A percentile compares a stretch with the other conserved stretches of the same genome.
These are phyloP conservation scores for Creolimax fragrantissima DNA, from an alignment of 78 protist genomes.

Conservation along the genomic window DNA sequence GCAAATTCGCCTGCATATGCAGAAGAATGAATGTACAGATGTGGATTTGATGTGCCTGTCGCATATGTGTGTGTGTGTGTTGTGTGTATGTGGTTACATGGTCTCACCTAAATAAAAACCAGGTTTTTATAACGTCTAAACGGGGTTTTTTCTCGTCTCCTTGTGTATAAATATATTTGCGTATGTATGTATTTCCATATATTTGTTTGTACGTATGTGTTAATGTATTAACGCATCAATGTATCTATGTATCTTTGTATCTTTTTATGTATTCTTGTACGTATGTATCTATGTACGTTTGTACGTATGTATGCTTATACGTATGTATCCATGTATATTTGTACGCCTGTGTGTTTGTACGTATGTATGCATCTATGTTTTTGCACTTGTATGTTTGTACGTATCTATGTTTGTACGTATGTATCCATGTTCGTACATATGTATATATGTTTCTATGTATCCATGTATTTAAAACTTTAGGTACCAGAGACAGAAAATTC, in stretches of 20 bases:
- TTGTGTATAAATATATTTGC: neutral
- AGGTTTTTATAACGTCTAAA: neutral
- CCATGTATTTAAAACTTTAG: neutral
- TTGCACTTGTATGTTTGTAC: neutral
- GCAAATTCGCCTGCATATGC: no score
- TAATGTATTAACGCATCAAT: no score
- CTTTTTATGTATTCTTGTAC: neutral
- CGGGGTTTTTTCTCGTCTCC: no score
- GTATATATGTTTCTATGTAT: neutral
- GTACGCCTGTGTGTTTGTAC: neutral
- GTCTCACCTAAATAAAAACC: neutral
- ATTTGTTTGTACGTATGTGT: neutral
- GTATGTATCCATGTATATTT: neutral
- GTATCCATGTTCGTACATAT: neutral
- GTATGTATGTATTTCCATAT: neutral
- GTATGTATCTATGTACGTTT: neutral
- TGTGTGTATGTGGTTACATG: neutral
- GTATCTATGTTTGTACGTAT: neutral
- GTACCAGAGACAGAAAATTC: no score
- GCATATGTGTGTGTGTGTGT: neutral
- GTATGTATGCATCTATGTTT: neutral
- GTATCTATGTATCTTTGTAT: neutral
- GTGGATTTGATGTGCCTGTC: neutral
- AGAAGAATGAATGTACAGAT: neutral
- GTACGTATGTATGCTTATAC: neutral